Conservation (phyloP, 345 rosid species). For the Excoecaria cochinchinensis region DNA sequence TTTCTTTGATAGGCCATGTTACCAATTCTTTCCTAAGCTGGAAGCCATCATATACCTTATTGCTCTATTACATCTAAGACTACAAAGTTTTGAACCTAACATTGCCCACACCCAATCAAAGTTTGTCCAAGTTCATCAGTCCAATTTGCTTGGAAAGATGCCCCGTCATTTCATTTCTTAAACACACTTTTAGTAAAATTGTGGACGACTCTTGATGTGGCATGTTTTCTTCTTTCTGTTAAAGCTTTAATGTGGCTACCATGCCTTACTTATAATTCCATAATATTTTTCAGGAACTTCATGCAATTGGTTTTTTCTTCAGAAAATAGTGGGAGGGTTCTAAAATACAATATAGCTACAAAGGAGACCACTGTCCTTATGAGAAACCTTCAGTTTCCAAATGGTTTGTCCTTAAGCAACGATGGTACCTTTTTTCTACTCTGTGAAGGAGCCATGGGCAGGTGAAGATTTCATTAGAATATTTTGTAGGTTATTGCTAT, state of each 20-base stretch:
- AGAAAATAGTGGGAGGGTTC: slow-evolving; percentile 67
- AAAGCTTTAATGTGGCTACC: background rate
- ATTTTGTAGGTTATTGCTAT: background rate
- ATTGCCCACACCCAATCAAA: background rate
- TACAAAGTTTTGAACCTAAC: background rate
- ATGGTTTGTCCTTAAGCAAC: slow-evolving; percentile 83
- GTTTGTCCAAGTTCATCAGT: background rate
- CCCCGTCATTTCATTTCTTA: background rate
- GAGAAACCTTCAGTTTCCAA: slow-evolving; percentile 74
- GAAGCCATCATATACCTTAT: background rate
- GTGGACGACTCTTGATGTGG: background rate
- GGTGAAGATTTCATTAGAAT: slow-evolving; percentile 39
- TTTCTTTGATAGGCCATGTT: background rate
- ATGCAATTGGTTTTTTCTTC: slow-evolving; percentile 73
- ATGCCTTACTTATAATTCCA: slow-evolving; percentile 14
- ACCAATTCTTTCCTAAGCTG: background rate
- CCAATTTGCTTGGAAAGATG: background rate
- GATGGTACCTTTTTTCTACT: slow-evolving; percentile 77
- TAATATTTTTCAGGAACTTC: slow-evolving; percentile 65
- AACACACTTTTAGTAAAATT: background rate
- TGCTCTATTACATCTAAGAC: background rate
- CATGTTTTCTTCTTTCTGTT: background rate
- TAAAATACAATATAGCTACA: slow-evolving; percentile 67
- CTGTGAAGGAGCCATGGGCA: slow-evolving; percentile 66
- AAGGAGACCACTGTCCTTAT: slow-evolving; percentile 67